phyloP scores from a whole-genome alignment of 2,329 filamentous ascomycete species.

The Calonectria honghensis region DNA sequence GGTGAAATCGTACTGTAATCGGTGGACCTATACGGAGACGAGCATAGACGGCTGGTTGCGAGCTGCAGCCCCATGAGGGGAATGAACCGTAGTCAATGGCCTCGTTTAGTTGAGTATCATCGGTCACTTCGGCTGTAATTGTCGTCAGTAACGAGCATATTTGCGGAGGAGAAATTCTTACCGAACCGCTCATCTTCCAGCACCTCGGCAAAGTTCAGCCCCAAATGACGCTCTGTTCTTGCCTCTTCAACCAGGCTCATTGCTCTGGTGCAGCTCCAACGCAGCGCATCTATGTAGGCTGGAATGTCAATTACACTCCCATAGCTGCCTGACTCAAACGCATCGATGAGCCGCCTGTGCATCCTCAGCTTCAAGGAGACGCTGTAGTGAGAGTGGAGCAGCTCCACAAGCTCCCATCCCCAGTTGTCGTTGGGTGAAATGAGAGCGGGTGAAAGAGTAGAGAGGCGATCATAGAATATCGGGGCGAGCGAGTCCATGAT shows the following conservation, averaged over 20 bases:
- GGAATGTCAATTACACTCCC: conserved; percentile 70
- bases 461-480: conserved; percentile 73
- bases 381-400: conserved; percentile 67
- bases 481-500: conserved; percentile 75
- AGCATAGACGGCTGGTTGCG: conserved; percentile 63
- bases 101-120: conserved; percentile 63
- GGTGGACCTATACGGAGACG: conserved; percentile 70
- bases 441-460: conserved; percentile 68
- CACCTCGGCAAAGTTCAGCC: conserved; percentile 63
- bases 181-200: conserved; percentile 67
- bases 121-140: conserved; percentile 63
- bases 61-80: conserved; percentile 66
- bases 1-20: conserved; percentile 65
- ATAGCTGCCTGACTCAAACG: conserved; percentile 71
- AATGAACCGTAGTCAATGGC: conserved; percentile 73
- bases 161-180: conserved; percentile 55
- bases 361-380: conserved; percentile 68
- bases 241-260: conserved; percentile 72
- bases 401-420: conserved; percentile 63
- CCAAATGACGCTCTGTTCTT: conserved; percentile 66
- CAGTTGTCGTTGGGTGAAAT: conserved; percentile 58
- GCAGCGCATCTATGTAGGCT: conserved; percentile 65
- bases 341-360: conserved; percentile 65
- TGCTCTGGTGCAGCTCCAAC: conserved; percentile 70
- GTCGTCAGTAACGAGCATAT: conserved; percentile 39